A percentile compares a stretch with the other conserved stretches of the same genome.
Evolutionary conservation across 192 early-diverging fungal species (phyloP).

Genomic region (Coemansia sp.): DNA sequence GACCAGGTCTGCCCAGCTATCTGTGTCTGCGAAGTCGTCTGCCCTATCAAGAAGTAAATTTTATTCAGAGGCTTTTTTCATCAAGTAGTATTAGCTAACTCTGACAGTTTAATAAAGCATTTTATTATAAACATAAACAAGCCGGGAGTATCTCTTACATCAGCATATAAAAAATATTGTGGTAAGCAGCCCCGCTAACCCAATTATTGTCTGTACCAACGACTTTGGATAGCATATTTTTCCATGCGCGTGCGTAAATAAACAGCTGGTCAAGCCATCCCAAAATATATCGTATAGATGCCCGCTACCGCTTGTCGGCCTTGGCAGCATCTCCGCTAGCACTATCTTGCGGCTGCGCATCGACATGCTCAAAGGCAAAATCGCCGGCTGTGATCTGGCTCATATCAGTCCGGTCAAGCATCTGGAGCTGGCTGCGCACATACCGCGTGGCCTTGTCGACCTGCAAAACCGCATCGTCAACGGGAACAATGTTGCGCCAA

Average conservation of each 20-base stretch:
- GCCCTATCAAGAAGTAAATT: slow-evolving; percentile 26
- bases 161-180: no score
- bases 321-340: no score
- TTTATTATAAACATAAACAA: neutral
- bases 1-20: slow-evolving; percentile 21
- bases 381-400: slow-evolving; percentile 17
- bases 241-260: no score
- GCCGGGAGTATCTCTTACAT: neutral
- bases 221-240: no score
- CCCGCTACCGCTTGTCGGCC: no score
- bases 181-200: no score
- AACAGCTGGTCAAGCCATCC: no score
- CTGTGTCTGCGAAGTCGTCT: slow-evolving; percentile 37
- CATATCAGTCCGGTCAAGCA: slow-evolving; percentile 19
- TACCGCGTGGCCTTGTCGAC: slow-evolving; percentile 20
- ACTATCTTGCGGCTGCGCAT: no score
- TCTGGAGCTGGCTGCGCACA: slow-evolving; percentile 22
- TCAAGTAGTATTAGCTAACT: no score
- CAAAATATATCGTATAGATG: no score
- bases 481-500: slow-evolving; percentile 60
- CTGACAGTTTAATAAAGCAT: neutral
- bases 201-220: no score
- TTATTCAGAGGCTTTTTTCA: no score
- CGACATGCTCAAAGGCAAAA: slow-evolving; percentile 33
- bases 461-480: slow-evolving; percentile 28